These are phyloP conservation scores for Setomelanomma holmii DNA, from an alignment of 2,329 filamentous ascomycete genomes.

Conservation along the genomic window DNA sequence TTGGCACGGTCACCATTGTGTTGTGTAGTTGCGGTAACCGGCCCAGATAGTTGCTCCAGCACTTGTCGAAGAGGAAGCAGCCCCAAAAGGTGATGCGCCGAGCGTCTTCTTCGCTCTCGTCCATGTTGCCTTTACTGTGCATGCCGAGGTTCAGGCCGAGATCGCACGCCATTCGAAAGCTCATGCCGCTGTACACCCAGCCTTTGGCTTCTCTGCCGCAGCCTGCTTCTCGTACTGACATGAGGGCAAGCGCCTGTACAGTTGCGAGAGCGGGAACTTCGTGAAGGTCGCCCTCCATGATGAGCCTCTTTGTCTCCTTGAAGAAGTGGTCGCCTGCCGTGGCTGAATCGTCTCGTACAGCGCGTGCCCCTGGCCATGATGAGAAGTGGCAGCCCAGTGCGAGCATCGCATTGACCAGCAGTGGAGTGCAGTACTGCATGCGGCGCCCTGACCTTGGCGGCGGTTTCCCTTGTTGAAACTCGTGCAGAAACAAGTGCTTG, in stretches of 20 bases:
- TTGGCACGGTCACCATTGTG: constrained; percentile 81
- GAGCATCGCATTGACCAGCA: constrained; percentile 93
- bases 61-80: constrained; percentile 98
- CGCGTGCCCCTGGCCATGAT: constrained; percentile 73
- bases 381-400: constrained; percentile 95
- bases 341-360: constrained; percentile 73
- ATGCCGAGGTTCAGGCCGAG: constrained; percentile 85
- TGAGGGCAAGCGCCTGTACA: constrained; percentile 89
- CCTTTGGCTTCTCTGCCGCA: constrained; percentile 94
- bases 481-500: constrained; percentile 83
- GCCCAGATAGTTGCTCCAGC: constrained; percentile 96
- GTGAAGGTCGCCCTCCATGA: constrained; percentile 91
- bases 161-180: constrained; percentile 95
- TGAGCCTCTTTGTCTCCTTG: constrained; percentile 86
- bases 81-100: constrained; percentile 95
- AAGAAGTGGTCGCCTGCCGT: constrained; percentile 98
- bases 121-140: constrained; percentile 63
- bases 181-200: constrained; percentile 99
- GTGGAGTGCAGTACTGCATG: constrained; percentile 82
- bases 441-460: constrained; percentile 56
- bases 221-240: constrained; percentile 95
- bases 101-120: constrained; percentile 86
- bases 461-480: constrained; percentile 77
- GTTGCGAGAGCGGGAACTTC: constrained; percentile 87
- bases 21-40: constrained; percentile 85